Conservation (phyloP, 2,329 filamentous ascomycete species). For the Endocalyx cinctus region DNA sequence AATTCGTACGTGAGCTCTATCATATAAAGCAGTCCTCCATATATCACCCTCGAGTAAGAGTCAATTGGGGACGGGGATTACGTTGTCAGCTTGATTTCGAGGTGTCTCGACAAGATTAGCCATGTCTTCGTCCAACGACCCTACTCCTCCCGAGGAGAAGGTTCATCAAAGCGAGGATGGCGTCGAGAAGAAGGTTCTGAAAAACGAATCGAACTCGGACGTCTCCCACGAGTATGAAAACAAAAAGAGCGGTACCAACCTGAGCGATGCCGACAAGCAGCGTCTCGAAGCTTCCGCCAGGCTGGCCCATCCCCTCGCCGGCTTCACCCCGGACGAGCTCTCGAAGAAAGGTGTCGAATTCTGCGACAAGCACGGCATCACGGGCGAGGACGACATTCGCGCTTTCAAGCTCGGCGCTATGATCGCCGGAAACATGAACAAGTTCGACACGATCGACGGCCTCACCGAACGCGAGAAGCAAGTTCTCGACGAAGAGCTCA, state of each 20-base stretch:
- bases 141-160: no score
- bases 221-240: constrained; percentile 25
- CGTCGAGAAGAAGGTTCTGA: no score
- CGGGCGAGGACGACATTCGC: constrained; percentile 50
- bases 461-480: constrained; percentile 55
- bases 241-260: constrained; percentile 8
- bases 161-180: no score
- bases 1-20: no score
- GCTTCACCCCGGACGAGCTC: constrained; percentile 40
- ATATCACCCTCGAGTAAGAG: no score
- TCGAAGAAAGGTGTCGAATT: constrained; percentile 54
- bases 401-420: constrained; percentile 57
- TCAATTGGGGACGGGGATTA: no score
- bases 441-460: constrained; percentile 44
- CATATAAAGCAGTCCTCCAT: no score
- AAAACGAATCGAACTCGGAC: constrained; percentile 21
- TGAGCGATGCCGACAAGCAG: constrained; percentile 21
- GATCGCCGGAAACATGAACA: constrained; percentile 48
- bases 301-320: constrained; percentile 38
- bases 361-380: constrained; percentile 49
- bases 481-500: constrained; percentile 55
- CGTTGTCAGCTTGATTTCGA: no score
- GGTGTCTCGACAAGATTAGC: no score
- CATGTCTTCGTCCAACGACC: no score
- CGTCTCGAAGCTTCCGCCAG: constrained; percentile 32